Evolutionary conservation across 495 filamentous ascomycete species (phyloP).

Genomic region (Emericellopsis terricola): DNA sequence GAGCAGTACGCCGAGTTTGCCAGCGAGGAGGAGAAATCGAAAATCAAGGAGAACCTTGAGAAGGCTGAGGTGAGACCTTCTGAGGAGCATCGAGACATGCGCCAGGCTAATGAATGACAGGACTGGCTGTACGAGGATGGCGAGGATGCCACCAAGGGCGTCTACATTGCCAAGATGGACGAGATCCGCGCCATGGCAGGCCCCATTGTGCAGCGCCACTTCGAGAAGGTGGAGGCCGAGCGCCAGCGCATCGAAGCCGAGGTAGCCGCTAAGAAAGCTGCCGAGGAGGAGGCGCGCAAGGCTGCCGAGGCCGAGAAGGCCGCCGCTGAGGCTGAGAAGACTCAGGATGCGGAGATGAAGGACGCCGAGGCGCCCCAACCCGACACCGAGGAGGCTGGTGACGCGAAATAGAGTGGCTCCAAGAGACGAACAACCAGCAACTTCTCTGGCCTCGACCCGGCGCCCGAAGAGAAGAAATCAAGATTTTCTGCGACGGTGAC

Average conservation of each 20-base stretch:
- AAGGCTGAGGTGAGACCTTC: slow-evolving; percentile 53
- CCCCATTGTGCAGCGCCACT: slow-evolving; percentile 85
- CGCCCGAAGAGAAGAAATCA: neutral
- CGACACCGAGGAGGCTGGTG: slow-evolving; percentile 10
- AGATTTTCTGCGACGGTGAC: neutral
- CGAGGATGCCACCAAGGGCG: slow-evolving; percentile 82
- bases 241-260: slow-evolving; percentile 70
- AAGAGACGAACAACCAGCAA: too few relatives aligned
- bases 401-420: slow-evolving; percentile 9
- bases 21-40: slow-evolving; percentile 81
- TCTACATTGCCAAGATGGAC: slow-evolving; percentile 87
- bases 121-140: slow-evolving; percentile 98
- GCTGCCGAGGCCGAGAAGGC: slow-evolving; percentile 25
- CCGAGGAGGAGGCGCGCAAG: slow-evolving; percentile 42
- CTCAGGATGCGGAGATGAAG: slow-evolving; percentile 37
- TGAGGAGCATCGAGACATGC: too few relatives aligned
- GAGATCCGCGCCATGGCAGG: slow-evolving; percentile 84
- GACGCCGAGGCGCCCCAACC: slow-evolving; percentile 24
- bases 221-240: slow-evolving; percentile 84
- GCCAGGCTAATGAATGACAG: slow-evolving; percentile 32
- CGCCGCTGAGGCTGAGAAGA: slow-evolving; percentile 8
- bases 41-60: slow-evolving; percentile 62
- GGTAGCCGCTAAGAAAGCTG: slow-evolving; percentile 59
- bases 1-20: slow-evolving; percentile 77
- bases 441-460: too few relatives aligned